These are phyloP conservation scores for Trichoderma gamsii DNA, from an alignment of 495 filamentous ascomycete genomes.

Conservation along the genomic window DNA sequence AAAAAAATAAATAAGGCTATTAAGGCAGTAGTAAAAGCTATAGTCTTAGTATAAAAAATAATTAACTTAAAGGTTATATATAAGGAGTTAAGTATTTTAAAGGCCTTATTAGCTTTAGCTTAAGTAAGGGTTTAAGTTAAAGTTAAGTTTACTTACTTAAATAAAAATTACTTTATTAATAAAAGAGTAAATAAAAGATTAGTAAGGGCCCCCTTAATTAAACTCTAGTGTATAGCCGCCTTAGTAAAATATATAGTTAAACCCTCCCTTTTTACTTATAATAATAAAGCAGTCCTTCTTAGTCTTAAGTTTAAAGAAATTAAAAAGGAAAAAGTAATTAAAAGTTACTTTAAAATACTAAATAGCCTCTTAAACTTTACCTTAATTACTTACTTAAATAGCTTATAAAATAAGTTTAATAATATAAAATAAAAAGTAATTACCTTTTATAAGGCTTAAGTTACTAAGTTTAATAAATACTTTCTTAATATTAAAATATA, in stretches of 20 bases:
- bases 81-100: not conserved
- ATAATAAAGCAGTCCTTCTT: not conserved
- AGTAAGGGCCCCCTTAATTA: not conserved
- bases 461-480: not conserved
- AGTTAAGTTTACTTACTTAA: not conserved
- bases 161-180: not conserved
- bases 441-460: not conserved
- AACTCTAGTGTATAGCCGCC: not conserved
- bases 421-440: not conserved
- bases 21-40: not conserved
- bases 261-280: not conserved
- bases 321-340: not conserved
- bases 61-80: not conserved
- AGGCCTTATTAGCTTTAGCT: not conserved
- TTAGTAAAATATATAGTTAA: not conserved
- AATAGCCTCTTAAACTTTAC: not conserved
- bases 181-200: not conserved
- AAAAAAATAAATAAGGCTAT: slow-evolving; percentile 1
- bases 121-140: not conserved
- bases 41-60: not conserved
- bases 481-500: not conserved
- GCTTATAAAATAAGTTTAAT: not conserved
- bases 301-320: not conserved
- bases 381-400: not conserved
- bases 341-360: not conserved